Conservation (phyloP, 495 filamentous ascomycete genomes). For the Talaromyces proteolyticus region DNA sequence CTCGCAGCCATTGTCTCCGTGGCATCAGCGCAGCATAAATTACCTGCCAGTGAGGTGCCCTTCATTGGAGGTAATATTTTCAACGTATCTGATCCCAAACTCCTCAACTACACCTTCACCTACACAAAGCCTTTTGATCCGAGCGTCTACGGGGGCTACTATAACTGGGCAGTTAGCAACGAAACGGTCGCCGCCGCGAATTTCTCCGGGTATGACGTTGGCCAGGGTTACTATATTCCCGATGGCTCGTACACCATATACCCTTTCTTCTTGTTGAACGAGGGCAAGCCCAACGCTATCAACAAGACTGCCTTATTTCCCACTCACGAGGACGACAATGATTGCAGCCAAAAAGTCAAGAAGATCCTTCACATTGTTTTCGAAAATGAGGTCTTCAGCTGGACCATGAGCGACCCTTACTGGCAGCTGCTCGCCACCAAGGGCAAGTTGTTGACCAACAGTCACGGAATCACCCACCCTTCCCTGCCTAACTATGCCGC, state of each 20-base stretch:
- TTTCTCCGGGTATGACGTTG: constrained; percentile 3
- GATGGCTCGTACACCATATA: constrained; percentile 2
- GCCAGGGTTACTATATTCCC: constrained; percentile 5
- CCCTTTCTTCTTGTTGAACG: constrained; percentile 10
- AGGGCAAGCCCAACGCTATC: constrained; percentile 8
- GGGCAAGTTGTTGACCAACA: constrained; percentile 11
- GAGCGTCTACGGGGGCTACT: constrained; percentile 12
- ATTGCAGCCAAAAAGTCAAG: constrained; percentile 6
- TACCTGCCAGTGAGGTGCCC: background rate
- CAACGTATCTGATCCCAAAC: background rate
- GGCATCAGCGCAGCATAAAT: background rate
- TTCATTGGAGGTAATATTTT: background rate
- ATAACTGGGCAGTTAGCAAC: constrained; percentile 12
- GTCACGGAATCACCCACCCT: constrained; percentile 8
- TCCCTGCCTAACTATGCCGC: constrained; percentile 5
- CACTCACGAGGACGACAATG: background rate
- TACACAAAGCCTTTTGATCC: constrained; percentile 10
- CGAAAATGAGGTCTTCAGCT: constrained; percentile 14
- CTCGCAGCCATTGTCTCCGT: background rate
- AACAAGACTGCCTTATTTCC: background rate
- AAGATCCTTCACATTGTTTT: constrained; percentile 16
- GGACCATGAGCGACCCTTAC: constrained; percentile 10
- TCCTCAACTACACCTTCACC: constrained; percentile 7
- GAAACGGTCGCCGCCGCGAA: constrained; percentile 10
- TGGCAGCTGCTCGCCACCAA: constrained; percentile 13